phyloP scores from a whole-genome alignment of 306 rosid species.

The Vicia sativa region DNA sequence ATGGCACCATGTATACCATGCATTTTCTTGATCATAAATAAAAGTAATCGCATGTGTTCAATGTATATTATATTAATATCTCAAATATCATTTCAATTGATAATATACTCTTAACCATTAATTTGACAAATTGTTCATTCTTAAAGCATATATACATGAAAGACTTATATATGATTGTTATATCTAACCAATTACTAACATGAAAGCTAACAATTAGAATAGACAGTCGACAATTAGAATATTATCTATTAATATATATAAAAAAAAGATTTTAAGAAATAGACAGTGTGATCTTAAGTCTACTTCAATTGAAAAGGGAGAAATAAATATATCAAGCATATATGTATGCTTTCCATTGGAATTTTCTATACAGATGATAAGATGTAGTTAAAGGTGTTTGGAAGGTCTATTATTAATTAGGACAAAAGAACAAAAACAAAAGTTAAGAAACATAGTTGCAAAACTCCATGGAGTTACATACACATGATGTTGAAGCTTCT shows the following conservation, averaged over 20 bases:
- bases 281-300: neutral
- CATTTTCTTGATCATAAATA: neutral
- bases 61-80: neutral
- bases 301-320: neutral
- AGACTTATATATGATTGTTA: constrained; percentile 13
- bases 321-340: neutral
- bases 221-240: constrained; percentile 7
- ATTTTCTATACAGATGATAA: neutral
- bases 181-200: constrained; percentile 10
- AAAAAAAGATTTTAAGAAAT: neutral
- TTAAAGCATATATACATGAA: neutral
- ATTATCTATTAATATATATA: neutral
- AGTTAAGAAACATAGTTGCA: neutral
- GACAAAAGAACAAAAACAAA: neutral
- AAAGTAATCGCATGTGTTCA: neutral
- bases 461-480: neutral
- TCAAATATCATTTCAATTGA: constrained; percentile 2
- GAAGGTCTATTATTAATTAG: neutral
- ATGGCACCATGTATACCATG: constrained; percentile 2
- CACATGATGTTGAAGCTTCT: constrained; percentile 10
- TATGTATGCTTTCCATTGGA: neutral
- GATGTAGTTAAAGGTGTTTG: neutral
- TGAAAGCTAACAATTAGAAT: neutral
- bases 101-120: neutral
- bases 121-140: neutral